These are phyloP conservation scores for Phytophthora hibernalis DNA, from an alignment of 352 stramenopile genomes.

Conservation along the genomic window DNA sequence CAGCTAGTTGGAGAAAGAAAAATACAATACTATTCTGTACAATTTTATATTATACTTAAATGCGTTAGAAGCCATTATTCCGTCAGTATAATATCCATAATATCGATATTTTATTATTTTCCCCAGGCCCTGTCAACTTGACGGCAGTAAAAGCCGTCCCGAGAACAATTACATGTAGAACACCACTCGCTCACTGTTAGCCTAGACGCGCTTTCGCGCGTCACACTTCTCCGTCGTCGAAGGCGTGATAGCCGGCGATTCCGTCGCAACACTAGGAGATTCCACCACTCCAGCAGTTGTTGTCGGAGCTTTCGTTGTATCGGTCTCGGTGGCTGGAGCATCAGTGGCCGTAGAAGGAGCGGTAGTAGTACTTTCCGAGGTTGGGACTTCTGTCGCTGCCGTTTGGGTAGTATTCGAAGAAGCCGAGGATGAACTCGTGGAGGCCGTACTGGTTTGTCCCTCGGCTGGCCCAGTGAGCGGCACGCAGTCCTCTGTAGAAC, in stretches of 20 bases:
- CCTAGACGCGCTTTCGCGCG: slow-evolving; percentile 6
- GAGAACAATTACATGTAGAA: too few species aligned
- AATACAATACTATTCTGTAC: too few species aligned
- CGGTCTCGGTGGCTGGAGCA: slow-evolving; percentile 7
- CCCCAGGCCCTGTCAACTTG: too few species aligned
- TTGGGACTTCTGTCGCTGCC: background rate
- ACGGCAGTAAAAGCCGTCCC: too few species aligned
- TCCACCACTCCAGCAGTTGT: background rate
- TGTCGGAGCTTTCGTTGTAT: background rate
- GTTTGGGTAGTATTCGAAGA: slow-evolving; percentile 1
- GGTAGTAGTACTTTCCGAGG: background rate
- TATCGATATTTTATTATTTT: too few species aligned
- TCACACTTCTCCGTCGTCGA: slow-evolving; percentile 27
- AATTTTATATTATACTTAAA: too few species aligned
- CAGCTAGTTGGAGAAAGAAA: too few species aligned
- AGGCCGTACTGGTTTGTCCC: slow-evolving; percentile 21
- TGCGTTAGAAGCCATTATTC: too few species aligned
- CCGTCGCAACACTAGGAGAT: slow-evolving; percentile 3
- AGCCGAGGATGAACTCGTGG: slow-evolving; percentile 14
- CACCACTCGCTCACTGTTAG: too few species aligned
- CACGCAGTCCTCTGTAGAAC: slow-evolving; percentile 25
- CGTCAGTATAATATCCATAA: too few species aligned
- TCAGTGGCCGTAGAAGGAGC: slow-evolving; percentile 5
- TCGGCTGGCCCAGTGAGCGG: slow-evolving; percentile 23
- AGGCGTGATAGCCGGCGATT: slow-evolving; percentile 16